Evolutionary conservation across 495 filamentous ascomycete species (phyloP).

Genomic region (Penicillium ochrochloron): DNA sequence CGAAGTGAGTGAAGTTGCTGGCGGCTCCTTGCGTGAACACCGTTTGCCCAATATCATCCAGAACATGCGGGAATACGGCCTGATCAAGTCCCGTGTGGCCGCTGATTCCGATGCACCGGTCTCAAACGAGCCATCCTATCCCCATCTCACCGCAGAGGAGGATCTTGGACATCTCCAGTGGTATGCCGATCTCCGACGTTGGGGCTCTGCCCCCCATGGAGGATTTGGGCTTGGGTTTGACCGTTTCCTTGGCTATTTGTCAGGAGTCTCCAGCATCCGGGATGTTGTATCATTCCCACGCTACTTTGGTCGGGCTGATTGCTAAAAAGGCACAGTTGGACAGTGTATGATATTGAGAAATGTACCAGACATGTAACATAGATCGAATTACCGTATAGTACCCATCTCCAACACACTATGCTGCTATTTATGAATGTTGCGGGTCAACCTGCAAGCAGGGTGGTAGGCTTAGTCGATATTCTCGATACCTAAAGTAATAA

Average conservation of each 20-base stretch:
- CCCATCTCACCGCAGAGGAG: slow-evolving; percentile 46
- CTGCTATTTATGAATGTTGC: background rate
- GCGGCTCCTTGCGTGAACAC: slow-evolving; percentile 93
- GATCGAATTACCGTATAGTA: background rate
- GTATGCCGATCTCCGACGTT: slow-evolving; percentile 94
- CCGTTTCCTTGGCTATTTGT: slow-evolving; percentile 82
- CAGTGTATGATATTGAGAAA: slow-evolving; percentile 24
- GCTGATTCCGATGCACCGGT: slow-evolving; percentile 16
- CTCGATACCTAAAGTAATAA: background rate
- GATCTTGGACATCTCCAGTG: slow-evolving; percentile 69
- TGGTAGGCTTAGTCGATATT: background rate
- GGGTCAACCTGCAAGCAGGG: background rate
- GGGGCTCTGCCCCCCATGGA: slow-evolving; percentile 93
- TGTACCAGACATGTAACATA: slow-evolving; percentile 23
- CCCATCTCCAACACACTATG: background rate
- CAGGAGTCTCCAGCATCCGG: slow-evolving; percentile 81
- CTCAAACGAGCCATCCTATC: slow-evolving; percentile 37
- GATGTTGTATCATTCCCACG: slow-evolving; percentile 90
- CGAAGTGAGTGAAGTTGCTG: slow-evolving; percentile 85
- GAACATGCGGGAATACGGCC: slow-evolving; percentile 71
- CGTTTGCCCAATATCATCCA: slow-evolving; percentile 69
- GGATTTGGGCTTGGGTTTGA: slow-evolving; percentile 96
- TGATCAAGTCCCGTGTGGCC: slow-evolving; percentile 41
- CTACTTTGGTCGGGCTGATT: slow-evolving; percentile 90
- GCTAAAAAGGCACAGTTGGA: slow-evolving; percentile 48